phyloP scores from a whole-genome alignment of 2,329 filamentous ascomycete genomes.

The Aspergillus nomiae region DNA sequence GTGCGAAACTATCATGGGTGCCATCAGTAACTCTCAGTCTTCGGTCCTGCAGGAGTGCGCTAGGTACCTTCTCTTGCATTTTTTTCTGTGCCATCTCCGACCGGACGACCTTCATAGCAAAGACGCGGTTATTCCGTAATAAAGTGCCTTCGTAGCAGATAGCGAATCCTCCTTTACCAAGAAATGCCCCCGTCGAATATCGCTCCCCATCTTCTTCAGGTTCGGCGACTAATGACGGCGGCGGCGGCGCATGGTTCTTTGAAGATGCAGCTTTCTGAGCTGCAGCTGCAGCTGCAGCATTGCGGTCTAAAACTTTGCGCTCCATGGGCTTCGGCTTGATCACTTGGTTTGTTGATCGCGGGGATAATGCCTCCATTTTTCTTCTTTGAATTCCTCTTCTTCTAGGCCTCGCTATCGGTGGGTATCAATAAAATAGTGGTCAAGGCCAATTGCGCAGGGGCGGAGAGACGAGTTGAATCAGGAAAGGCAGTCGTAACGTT shows the following conservation, averaged over 20 bases:
- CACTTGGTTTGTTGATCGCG: slow-evolving; percentile 50
- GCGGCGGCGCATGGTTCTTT: slow-evolving; percentile 49
- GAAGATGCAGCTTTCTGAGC: slow-evolving; percentile 37
- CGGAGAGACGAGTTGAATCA: slow-evolving; percentile 5
- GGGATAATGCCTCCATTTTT: slow-evolving; percentile 52
- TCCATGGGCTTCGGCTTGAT: slow-evolving; percentile 46
- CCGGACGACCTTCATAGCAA: slow-evolving; percentile 54
- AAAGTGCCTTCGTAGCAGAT: slow-evolving; percentile 53
- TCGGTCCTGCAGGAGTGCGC: background rate
- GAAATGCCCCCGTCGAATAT: slow-evolving; percentile 48
- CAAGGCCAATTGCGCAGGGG: slow-evolving; percentile 8
- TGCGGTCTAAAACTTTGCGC: slow-evolving; percentile 41
- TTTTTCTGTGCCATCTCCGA: slow-evolving; percentile 54
- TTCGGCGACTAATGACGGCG: slow-evolving; percentile 47
- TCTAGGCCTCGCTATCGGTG: slow-evolving; percentile 13
- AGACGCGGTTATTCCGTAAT: slow-evolving; percentile 46
- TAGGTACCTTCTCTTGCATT: slow-evolving; percentile 53
- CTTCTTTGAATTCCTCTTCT: slow-evolving; percentile 4
- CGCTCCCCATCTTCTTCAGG: slow-evolving; percentile 48
- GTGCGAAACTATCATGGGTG: slow-evolving; percentile 60
- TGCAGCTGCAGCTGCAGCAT: slow-evolving; percentile 29
- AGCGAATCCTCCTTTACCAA: slow-evolving; percentile 55
- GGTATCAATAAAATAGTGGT: slow-evolving; percentile 27
- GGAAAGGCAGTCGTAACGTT: slow-evolving; percentile 20
- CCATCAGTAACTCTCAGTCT: slow-evolving; percentile 10